Evolutionary conservation across 495 filamentous ascomycete species (phyloP), one percentile per base, ranked within the genome.

Genomic region (Thermothielavioides terrestris): DNA sequence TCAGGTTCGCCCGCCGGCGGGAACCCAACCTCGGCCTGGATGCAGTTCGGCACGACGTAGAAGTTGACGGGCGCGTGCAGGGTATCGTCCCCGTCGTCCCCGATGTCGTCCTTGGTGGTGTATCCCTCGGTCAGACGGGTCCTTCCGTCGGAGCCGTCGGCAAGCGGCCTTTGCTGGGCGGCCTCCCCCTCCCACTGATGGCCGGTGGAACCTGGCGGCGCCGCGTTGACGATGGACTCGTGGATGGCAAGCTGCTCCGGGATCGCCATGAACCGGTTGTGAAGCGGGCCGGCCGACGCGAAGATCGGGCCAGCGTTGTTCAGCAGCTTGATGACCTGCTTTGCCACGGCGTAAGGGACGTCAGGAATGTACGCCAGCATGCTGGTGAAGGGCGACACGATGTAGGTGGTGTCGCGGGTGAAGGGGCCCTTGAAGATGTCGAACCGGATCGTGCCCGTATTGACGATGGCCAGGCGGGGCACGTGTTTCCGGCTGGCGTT

Each of bases 361-460:
- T 94, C 79, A 54, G 81, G 78, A 42, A 95, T 73, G 59, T 83
- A 87, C n/a, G 74, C 70, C 54, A 95, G 85, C 4, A 77, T 77
- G 63, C 83, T 92, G 1, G 80, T 82, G 64, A 98, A 98, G 2
- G 92, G 92, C 3, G 87, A 95, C 42, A 96, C 76, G 38, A 88
- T 83, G 61, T 79, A 96, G 2, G 81, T 84, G 0, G 83, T 83
- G 58, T 98, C 92, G 40, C 76, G 79, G 0, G 92, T 96, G 55
- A 96, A 96, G 1, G 81, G 32, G 0, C 92, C 94, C 61, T 90
- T 77, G 75, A 96, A 95, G 53, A 98, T 84, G 61, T 98, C 92
- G 61, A 96, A 97, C 39, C 92, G 85, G 49, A 97, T 81, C 2
- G 85, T 85, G 9, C 92, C 92, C 6, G 88, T 94, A 62, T 98